These are phyloP conservation scores for Pyracantha coccinea DNA, from an alignment of 331 rosid species.

Conservation along the genomic window DNA sequence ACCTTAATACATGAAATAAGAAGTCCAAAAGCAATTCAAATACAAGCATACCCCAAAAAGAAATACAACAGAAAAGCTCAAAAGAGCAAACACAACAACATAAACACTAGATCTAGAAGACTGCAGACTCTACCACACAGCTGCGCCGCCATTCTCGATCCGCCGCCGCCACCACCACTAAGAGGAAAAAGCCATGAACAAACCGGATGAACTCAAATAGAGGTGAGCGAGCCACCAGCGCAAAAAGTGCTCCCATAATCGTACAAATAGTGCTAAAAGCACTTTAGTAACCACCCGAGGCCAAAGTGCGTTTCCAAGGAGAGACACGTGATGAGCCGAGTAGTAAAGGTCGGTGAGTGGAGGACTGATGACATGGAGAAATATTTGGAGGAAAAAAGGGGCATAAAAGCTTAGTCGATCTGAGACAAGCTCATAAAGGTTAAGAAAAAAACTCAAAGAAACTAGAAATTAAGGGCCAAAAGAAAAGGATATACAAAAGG, in stretches of 20 bases:
- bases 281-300: too few relatives aligned
- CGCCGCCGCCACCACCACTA: background rate
- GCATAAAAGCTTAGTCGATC: background rate
- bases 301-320: rapidly evolving
- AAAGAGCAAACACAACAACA: too few relatives aligned
- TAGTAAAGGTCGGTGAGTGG: background rate
- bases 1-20: too few relatives aligned
- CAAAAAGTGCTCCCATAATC: background rate
- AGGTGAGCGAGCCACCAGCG: background rate
- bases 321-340: background rate
- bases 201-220: too few relatives aligned
- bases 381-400: background rate
- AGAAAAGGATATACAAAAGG: background rate
- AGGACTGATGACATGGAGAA: too few relatives aligned
- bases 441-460: background rate
- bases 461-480: background rate
- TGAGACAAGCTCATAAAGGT: background rate
- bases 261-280: too few relatives aligned
- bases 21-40: too few relatives aligned
- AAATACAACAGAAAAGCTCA: too few relatives aligned
- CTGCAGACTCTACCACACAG: background rate
- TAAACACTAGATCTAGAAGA: too few relatives aligned
- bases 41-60: too few relatives aligned
- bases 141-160: background rate
- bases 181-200: background rate